Percentiles rank a stretch among this genome's conserved stretches.
Conservation (phyloP, 306 rosid genomes). For the Crotalaria pallida region DNA sequence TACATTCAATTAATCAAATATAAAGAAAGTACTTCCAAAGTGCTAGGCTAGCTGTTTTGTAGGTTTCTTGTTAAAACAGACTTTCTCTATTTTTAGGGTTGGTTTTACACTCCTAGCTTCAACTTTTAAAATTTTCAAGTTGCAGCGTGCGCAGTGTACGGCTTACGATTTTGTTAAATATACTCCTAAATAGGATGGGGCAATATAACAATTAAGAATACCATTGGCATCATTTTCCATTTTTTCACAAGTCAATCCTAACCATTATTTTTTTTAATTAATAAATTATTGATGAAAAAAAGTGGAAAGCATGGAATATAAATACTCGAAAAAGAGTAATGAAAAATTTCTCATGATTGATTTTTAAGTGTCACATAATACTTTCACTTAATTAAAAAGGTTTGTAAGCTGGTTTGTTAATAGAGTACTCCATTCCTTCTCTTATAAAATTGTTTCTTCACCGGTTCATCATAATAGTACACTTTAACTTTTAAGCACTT, state of each 20-base stretch:
- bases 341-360: no score
- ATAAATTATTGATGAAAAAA: no score
- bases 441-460: not conserved
- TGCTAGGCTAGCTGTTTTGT: not conserved
- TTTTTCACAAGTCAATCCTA: no score
- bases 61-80: not conserved
- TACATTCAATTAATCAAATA: not conserved
- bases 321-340: no score
- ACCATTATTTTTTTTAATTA: no score
- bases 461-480: not conserved
- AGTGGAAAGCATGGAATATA: no score
- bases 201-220: no score
- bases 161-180: not conserved
- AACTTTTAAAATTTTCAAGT: not conserved
- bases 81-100: not conserved
- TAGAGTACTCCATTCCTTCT: no score
- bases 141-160: conserved; percentile 5
- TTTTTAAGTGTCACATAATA: no score
- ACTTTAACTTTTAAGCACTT: not conserved
- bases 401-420: no score
- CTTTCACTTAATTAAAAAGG: no score
- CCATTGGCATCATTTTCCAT: no score
- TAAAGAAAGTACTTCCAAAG: conserved; percentile 6
- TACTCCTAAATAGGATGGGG: not conserved
- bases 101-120: not conserved